Conservation (phyloP, 1,284 basidiomycete species). For the Ustilago shanxiensis region DNA sequence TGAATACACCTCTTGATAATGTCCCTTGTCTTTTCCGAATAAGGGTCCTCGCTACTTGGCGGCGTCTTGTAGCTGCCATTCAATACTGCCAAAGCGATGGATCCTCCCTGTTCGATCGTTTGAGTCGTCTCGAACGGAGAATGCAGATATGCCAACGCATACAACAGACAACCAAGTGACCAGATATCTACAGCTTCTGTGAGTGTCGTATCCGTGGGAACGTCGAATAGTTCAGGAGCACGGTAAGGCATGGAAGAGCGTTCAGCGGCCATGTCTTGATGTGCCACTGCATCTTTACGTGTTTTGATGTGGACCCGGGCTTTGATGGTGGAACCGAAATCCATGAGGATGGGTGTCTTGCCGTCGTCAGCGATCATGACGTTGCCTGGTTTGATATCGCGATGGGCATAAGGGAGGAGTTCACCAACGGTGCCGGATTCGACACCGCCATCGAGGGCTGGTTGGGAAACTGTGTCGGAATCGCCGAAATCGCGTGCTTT, state of each 20-base stretch:
- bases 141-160: constrained; percentile 67
- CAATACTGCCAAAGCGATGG: constrained; percentile 68
- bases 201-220: constrained; percentile 66
- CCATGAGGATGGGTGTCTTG: constrained; percentile 85
- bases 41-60: constrained; percentile 46
- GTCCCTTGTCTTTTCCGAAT: constrained; percentile 61
- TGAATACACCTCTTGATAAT: constrained; percentile 63
- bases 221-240: constrained; percentile 70
- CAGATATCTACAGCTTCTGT: constrained; percentile 70
- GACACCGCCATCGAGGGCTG: constrained; percentile 72
- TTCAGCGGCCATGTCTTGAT: constrained; percentile 68
- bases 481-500: constrained; percentile 36
- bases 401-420: constrained; percentile 87
- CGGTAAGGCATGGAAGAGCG: constrained; percentile 70
- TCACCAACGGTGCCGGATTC: constrained; percentile 49
- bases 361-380: constrained; percentile 96
- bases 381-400: constrained; percentile 96
- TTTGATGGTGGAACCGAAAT: constrained; percentile 90
- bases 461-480: constrained; percentile 29
- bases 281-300: constrained; percentile 79
- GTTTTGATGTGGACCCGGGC: constrained; percentile 83
- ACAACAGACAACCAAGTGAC: constrained; percentile 68
- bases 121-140: constrained; percentile 70
- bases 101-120: constrained; percentile 69
- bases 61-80: constrained; percentile 69